phyloP scores from a whole-genome alignment of 1,139 yeast species.

The Lodderomyces theae region DNA sequence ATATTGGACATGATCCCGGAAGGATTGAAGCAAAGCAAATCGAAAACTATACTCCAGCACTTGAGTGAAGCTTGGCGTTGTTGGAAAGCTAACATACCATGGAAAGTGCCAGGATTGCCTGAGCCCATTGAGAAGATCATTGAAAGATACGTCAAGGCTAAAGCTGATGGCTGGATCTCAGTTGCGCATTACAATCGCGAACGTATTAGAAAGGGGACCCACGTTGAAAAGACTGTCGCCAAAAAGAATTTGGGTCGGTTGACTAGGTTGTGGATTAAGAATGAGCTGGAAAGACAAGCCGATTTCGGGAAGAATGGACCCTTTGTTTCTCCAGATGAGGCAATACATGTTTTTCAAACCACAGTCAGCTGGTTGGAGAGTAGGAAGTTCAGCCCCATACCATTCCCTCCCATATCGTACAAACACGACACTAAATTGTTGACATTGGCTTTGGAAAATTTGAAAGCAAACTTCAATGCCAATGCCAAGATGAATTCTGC shows the following conservation, averaged over 20 bases:
- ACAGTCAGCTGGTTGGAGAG: slow-evolving; percentile 94
- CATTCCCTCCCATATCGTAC: slow-evolving; percentile 90
- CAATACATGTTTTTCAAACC: slow-evolving; percentile 79
- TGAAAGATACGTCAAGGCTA: slow-evolving; percentile 85
- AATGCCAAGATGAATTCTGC: slow-evolving; percentile 79
- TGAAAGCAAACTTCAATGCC: slow-evolving; percentile 82
- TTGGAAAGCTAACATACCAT: slow-evolving; percentile 98
- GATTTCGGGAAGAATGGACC: slow-evolving; percentile 86
- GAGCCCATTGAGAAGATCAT: slow-evolving; percentile 84
- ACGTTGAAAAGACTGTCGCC: slow-evolving; percentile 92
- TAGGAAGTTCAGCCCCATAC: slow-evolving; percentile 80
- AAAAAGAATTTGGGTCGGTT: slow-evolving; percentile 89
- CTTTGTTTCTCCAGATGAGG: slow-evolving; percentile 80
- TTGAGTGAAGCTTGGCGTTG: slow-evolving; percentile 98
- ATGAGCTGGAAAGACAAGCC: slow-evolving; percentile 86
- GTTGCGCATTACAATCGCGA: slow-evolving; percentile 93
- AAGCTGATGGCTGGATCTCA: slow-evolving; percentile 96
- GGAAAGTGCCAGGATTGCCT: slow-evolving; percentile 98
- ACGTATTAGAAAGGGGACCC: slow-evolving; percentile 79
- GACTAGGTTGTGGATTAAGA: slow-evolving; percentile 88
- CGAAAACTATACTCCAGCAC: slow-evolving; percentile 87
- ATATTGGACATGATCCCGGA: slow-evolving; percentile 97
- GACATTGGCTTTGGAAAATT: slow-evolving; percentile 82
- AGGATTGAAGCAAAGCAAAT: slow-evolving; percentile 82
- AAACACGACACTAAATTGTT: slow-evolving; percentile 91